Conservation (phyloP, 768 basidiomycete species). For the Tulasnella sp. region DNA sequence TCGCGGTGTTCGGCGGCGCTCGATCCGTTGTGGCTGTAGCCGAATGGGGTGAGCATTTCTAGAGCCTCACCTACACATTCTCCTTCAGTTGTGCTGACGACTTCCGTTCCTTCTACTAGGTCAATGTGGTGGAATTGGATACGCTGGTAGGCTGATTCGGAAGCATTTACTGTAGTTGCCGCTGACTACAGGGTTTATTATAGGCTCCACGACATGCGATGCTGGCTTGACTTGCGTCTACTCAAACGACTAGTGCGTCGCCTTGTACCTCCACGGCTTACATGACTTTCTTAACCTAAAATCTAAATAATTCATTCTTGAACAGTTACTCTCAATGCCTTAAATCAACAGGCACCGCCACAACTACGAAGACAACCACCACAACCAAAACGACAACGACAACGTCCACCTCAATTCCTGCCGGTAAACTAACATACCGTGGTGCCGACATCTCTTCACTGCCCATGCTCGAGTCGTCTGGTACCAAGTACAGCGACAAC, state of each 20-base stretch:
- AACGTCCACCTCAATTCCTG: neutral
- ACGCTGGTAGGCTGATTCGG: neutral
- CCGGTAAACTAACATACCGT: conserved; percentile 43
- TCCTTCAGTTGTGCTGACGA: neutral
- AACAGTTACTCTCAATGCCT: neutral
- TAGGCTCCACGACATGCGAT: neutral
- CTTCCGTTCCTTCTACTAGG: neutral
- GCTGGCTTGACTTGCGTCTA: neutral
- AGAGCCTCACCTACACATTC: neutral
- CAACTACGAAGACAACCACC: neutral
- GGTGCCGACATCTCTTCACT: conserved; percentile 59
- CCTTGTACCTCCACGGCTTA: neutral
- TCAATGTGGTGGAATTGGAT: neutral
- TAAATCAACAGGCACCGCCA: neutral
- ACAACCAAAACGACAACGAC: neutral
- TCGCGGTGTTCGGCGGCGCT: neutral
- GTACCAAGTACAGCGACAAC: conserved; percentile 46
- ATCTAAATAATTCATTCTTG: neutral
- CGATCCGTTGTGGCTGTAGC: neutral
- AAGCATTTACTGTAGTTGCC: neutral
- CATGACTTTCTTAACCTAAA: neutral
- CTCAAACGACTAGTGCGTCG: neutral
- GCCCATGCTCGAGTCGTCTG: conserved; percentile 50
- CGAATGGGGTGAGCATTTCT: neutral
- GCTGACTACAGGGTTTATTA: neutral